These are phyloP conservation scores for Beauveria sp. DNA, from an alignment of 2,329 filamentous ascomycete species.

Conservation along the genomic window DNA sequence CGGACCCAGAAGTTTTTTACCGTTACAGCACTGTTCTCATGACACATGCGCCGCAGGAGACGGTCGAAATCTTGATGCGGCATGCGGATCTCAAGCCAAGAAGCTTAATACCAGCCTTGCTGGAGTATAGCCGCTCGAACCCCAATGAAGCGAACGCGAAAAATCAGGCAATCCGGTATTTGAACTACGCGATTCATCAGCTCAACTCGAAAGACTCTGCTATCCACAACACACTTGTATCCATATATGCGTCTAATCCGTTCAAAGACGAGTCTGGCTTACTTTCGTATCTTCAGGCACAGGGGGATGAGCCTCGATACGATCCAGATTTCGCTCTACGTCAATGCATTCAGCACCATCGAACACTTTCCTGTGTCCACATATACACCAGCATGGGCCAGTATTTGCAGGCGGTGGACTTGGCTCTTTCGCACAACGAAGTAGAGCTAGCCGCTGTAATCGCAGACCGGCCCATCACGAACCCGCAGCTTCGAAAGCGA, in stretches of 20 bases:
- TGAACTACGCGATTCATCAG: conserved; percentile 88
- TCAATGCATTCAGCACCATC: conserved; percentile 88
- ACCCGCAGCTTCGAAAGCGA: conserved; percentile 77
- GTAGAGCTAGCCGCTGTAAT: conserved; percentile 85
- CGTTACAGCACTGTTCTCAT: conserved; percentile 96
- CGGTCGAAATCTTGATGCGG: conserved; percentile 94
- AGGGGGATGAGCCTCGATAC: conserved; percentile 79
- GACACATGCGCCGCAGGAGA: conserved; percentile 73
- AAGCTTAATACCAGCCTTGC: conserved; percentile 82
- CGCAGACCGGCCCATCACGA: conserved; percentile 75
- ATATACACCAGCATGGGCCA: conserved; percentile 97
- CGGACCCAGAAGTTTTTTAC: conserved; percentile 88
- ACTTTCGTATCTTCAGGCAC: conserved; percentile 81
- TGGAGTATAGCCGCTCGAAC: conserved; percentile 84
- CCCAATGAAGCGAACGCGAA: conserved; percentile 55
- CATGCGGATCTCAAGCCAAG: conserved; percentile 78
- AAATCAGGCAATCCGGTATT: conserved; percentile 90
- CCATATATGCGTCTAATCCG: conserved; percentile 83
- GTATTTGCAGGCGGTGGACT: conserved; percentile 85
- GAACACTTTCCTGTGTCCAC: conserved; percentile 89
- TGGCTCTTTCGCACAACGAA: conserved; percentile 83
- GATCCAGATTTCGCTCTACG: conserved; percentile 95
- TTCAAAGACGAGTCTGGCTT: conserved; percentile 79
- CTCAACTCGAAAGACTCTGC: conserved; percentile 73
- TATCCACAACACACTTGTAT: conserved; percentile 94